Conservation (phyloP, 306 rosid genomes). For the Prunus padus region DNA sequence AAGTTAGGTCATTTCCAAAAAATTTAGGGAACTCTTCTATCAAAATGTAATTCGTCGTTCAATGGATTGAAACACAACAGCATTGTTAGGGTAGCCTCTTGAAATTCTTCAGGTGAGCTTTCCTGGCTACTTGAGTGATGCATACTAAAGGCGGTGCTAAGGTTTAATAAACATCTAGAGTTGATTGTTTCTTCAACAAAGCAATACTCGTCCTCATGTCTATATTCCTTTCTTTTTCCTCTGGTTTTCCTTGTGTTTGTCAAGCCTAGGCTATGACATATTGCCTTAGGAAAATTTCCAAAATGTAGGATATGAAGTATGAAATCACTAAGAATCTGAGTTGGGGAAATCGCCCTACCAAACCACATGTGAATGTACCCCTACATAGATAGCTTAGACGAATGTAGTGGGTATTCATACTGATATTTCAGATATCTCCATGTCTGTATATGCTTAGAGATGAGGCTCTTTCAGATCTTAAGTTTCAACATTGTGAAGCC, state of each 20-base stretch:
- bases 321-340: neutral
- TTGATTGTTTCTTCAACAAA: neutral
- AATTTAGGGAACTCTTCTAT: neutral
- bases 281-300: neutral
- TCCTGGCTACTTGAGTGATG: neutral
- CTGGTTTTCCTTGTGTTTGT: neutral
- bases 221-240: neutral
- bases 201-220: neutral
- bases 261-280: neutral
- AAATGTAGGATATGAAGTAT: neutral
- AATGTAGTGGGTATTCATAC: neutral
- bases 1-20: neutral
- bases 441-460: neutral
- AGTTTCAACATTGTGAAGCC: neutral
- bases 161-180: neutral
- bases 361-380: neutral
- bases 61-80: neutral
- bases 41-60: neutral
- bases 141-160: neutral
- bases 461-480: neutral
- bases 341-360: neutral
- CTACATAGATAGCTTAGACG: neutral
- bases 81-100: neutral
- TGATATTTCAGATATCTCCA: neutral
- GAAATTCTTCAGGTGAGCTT: neutral